Evolutionary conservation across 1,284 basidiomycete genomes (phyloP).

Genomic region (Trichosporon ovoides): DNA sequence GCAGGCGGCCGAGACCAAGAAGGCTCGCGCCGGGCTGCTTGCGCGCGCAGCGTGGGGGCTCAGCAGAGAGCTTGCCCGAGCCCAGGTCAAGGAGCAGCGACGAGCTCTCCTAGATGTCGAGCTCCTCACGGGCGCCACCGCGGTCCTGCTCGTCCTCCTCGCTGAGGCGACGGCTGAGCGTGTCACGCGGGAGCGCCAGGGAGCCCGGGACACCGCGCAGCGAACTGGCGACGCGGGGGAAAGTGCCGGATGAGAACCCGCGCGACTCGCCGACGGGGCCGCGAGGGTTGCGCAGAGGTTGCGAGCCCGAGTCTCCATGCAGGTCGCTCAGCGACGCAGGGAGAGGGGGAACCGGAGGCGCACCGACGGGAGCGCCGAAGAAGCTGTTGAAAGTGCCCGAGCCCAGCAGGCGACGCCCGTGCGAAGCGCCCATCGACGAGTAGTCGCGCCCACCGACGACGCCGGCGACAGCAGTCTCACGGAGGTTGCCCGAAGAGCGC

Average conservation of each 20-base stretch:
- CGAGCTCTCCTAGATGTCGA: slow-evolving; percentile 10
- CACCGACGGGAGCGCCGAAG: slow-evolving; percentile 28
- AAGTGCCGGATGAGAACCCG: slow-evolving; percentile 17
- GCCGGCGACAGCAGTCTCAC: slow-evolving; percentile 83
- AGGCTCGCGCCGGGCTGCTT: background rate
- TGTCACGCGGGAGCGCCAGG: slow-evolving; percentile 8
- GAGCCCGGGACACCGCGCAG: slow-evolving; percentile 22
- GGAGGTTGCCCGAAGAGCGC: slow-evolving; percentile 82
- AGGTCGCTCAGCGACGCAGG: slow-evolving; percentile 17
- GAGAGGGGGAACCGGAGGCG: slow-evolving; percentile 41
- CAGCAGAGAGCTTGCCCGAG: background rate
- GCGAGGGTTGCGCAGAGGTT: slow-evolving; percentile 40
- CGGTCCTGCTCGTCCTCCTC: slow-evolving; percentile 37
- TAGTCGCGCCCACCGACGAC: slow-evolving; percentile 49
- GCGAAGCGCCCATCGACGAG: slow-evolving; percentile 36
- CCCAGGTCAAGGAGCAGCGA: background rate
- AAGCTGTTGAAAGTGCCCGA: slow-evolving; percentile 29
- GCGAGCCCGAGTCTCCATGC: slow-evolving; percentile 12
- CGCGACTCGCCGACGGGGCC: slow-evolving; percentile 43
- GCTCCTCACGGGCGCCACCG: slow-evolving; percentile 19
- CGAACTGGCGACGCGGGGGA: slow-evolving; percentile 15
- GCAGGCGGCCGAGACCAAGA: background rate
- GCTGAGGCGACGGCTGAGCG: slow-evolving; percentile 24
- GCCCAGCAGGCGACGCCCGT: slow-evolving; percentile 29
- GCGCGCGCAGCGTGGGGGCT: background rate